phyloP scores from a whole-genome alignment of 495 filamentous ascomycete species.

The Lineolata rhizophorae region DNA sequence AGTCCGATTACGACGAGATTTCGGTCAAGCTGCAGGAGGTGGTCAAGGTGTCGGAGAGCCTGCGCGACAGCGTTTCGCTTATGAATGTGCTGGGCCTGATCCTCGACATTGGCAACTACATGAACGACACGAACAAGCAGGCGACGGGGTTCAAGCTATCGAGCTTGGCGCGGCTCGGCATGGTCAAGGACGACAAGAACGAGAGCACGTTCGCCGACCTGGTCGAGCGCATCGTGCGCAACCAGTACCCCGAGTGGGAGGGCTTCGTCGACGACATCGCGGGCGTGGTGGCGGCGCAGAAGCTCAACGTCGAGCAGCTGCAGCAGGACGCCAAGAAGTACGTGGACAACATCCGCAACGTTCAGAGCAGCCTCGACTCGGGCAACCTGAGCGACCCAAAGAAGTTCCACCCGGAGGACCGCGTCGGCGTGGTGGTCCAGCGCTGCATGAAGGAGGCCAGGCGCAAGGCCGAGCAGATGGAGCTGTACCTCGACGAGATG shows the following conservation, averaged over 20 bases:
- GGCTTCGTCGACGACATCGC: conserved; percentile 66
- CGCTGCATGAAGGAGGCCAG: conserved; percentile 90
- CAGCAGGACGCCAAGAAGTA: conserved; percentile 78
- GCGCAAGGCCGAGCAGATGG: conserved; percentile 89
- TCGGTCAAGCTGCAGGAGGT: conserved; percentile 61
- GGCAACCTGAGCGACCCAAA: conserved; percentile 91
- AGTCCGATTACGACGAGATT: conserved; percentile 79
- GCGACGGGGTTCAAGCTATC: conserved; percentile 94
- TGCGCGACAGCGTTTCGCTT: conserved; percentile 73
- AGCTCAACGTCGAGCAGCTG: conserved; percentile 86
- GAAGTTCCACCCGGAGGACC: conserved; percentile 95
- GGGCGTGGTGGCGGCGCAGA: conserved; percentile 64
- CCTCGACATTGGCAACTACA: conserved; percentile 95
- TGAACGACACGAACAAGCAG: conserved; percentile 98
- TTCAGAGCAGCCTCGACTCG: conserved; percentile 74
- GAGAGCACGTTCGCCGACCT: conserved; percentile 88
- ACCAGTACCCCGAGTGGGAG: conserved; percentile 93
- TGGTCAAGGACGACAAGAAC: conserved; percentile 99
- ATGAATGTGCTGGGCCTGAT: conserved; percentile 95
- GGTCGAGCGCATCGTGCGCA: conserved; percentile 91
- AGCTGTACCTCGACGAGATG: conserved; percentile 88
- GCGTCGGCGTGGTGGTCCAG: conserved; percentile 77
- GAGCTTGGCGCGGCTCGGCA: conserved; percentile 78
- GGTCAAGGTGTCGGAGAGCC: conserved; percentile 64
- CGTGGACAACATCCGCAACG: conserved; percentile 82